Evolutionary conservation across 306 rosid species (phyloP).

Genomic region (Fragaria nilgerrensis): DNA sequence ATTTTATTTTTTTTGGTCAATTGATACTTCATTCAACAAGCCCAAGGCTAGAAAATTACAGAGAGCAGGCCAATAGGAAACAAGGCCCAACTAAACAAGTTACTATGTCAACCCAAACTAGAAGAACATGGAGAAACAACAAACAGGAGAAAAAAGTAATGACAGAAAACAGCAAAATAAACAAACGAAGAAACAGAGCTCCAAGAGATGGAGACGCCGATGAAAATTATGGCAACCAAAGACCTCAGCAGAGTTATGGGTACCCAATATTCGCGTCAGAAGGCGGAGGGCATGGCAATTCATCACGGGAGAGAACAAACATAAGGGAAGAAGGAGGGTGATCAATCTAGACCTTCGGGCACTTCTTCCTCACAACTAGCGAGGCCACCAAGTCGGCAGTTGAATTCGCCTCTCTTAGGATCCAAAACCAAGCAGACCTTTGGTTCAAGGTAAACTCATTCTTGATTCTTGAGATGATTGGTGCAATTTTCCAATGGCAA

Average conservation of each 20-base stretch:
- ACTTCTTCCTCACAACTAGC: neutral
- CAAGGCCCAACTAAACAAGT: too few relatives aligned
- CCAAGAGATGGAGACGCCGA: neutral
- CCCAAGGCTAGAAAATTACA: too few relatives aligned
- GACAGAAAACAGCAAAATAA: too few relatives aligned
- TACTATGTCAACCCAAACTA: too few relatives aligned
- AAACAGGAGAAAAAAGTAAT: too few relatives aligned
- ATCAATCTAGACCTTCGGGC: neutral
- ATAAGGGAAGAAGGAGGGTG: neutral
- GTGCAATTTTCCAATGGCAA: neutral
- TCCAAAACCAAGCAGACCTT: neutral
- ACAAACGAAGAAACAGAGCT: too few relatives aligned
- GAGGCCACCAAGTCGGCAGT: neutral
- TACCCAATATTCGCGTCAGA: too few relatives aligned
- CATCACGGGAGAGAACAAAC: neutral
- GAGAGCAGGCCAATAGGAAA: too few relatives aligned
- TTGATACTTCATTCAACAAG: too few relatives aligned
- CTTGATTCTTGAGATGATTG: neutral
- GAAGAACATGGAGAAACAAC: too few relatives aligned
- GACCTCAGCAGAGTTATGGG: neutral
- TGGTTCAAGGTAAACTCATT: neutral
- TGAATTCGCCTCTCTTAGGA: neutral
- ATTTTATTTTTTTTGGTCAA: too few relatives aligned
- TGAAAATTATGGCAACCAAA: neutral
- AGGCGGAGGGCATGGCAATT: neutral